Base-by-base conservation (phyloP, 176 grass and related monocot species). In the Oropetium thomaeum region DNA sequence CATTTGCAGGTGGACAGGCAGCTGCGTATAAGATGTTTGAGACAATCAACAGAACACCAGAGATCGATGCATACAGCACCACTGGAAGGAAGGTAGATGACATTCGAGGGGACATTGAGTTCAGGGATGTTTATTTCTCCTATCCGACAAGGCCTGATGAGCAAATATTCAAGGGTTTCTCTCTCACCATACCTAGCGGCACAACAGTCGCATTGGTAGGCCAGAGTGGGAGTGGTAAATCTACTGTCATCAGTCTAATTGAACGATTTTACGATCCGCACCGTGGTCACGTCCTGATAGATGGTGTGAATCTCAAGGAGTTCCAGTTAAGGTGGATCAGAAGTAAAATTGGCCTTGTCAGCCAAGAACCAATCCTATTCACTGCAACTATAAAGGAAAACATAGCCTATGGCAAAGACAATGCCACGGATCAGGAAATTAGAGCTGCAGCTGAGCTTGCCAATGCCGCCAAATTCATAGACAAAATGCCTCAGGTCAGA, bases 11-110 rank as follows among this genome's bases (percentile, higher is more conserved):
- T 25, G 93, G 93, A 37, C 89, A 92, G 63, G 87, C 93, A 2
- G 89, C 93, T 76, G 93, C 93, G 16, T 92, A 88, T 67, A 96
- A 96, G 43, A 96, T 96, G 89, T 96, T 96, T 19, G 84, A 96
- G 62, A 96, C 93, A 16, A 96, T 96, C 47, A 96, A 90, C 39
- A 86, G 93, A 80, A 85, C 84, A 68, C 89, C 93, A 74, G 83
- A 96, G 59, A 96, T 96, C 4, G 93, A 96, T 41, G 53, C 89
- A 0, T 92, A 89, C 37, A 87, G 67, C 62, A 71, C 43, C 20
- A 81, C 67, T 26, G 93, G 93, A 69, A 90, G 68, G 74, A 92
- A 70, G 41, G 66, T 83, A 1, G 89, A 96, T 25, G 93, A 96
- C 73, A 88, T 96, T 73, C 85, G 79, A 87, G 93, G 93, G 38